These are phyloP conservation scores for Geotrichum europaeum DNA, from an alignment of 1,139 yeast species.

Conservation along the genomic window DNA sequence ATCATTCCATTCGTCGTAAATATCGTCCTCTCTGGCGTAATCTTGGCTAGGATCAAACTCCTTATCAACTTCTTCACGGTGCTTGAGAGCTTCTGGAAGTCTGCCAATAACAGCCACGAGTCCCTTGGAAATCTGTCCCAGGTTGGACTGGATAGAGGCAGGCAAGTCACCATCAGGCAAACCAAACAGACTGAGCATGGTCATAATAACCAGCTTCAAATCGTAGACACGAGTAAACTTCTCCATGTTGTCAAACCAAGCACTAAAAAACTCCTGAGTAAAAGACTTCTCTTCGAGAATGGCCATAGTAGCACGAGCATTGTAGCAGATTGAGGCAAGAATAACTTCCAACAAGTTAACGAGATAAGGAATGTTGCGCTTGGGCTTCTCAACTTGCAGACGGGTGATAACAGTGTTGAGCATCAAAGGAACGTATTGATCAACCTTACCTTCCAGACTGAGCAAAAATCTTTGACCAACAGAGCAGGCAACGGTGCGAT, in stretches of 20 bases:
- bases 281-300: conserved; percentile 46
- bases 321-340: conserved; percentile 58
- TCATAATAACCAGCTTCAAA: conserved; percentile 66
- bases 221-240: conserved; percentile 71
- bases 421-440: conserved; percentile 40
- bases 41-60: conserved; percentile 41
- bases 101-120: conserved; percentile 48
- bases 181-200: conserved; percentile 48
- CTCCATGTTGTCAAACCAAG: conserved; percentile 62
- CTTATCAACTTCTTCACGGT: conserved; percentile 57
- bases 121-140: conserved; percentile 43
- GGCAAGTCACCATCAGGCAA: conserved; percentile 39
- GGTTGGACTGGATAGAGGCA: conserved; percentile 27
- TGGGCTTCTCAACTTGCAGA: conserved; percentile 25
- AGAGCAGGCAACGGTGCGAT: conserved; percentile 47
- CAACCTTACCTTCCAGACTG: conserved; percentile 38
- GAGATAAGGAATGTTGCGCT: conserved; percentile 41
- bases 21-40: conserved; percentile 6
- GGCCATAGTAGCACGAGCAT: conserved; percentile 49
- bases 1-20: conserved; percentile 28
- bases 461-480: conserved; percentile 53
- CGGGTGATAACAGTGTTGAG: conserved; percentile 33
- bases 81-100: conserved; percentile 65
- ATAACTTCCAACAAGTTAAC: conserved; percentile 62
- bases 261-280: conserved; percentile 49